Conservation (phyloP, 768 basidiomycete genomes). For the Porpolomopsis calyptriformis region DNA sequence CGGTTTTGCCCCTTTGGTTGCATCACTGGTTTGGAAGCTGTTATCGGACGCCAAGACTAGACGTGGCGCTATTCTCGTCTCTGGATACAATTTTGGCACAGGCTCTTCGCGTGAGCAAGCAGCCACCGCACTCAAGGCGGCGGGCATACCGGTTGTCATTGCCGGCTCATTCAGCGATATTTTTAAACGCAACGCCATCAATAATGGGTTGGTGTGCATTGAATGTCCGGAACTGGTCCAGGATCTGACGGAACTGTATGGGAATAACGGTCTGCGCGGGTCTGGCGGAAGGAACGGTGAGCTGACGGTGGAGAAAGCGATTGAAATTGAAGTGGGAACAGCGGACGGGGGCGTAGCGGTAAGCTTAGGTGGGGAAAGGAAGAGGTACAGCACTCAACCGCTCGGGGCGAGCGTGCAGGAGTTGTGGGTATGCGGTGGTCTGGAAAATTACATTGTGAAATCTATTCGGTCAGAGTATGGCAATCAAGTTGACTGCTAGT, state of each 20-base stretch:
- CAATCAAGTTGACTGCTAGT: no score
- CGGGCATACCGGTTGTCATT: constrained; percentile 85
- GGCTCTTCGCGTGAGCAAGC: constrained; percentile 98
- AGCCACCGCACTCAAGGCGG: constrained; percentile 90
- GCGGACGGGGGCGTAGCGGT: constrained; percentile 59
- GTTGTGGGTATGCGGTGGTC: constrained; percentile 88
- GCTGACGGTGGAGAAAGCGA: constrained; percentile 68
- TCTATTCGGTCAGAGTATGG: constrained; percentile 45
- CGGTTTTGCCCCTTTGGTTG: constrained; percentile 63
- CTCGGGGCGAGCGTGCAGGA: constrained; percentile 95
- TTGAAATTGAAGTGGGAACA: constrained; percentile 58
- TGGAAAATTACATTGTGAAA: constrained; percentile 87
- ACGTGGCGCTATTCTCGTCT: constrained; percentile 68
- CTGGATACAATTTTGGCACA: constrained; percentile 98
- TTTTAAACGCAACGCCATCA: constrained; percentile 98
- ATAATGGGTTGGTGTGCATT: constrained; percentile 92
- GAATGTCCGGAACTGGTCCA: constrained; percentile 84
- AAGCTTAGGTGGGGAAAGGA: constrained; percentile 29
- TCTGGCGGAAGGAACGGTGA: constrained; percentile 75
- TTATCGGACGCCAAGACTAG: constrained; percentile 23
- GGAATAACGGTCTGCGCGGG: constrained; percentile 63
- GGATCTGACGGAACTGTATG: constrained; percentile 70
- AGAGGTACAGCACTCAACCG: constrained; percentile 55
- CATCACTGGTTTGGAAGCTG: constrained; percentile 30
- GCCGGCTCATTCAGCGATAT: constrained; percentile 99